phyloP scores from a whole-genome alignment of 1,139 yeast genomes.

The Nakaseomyces glabratus region DNA sequence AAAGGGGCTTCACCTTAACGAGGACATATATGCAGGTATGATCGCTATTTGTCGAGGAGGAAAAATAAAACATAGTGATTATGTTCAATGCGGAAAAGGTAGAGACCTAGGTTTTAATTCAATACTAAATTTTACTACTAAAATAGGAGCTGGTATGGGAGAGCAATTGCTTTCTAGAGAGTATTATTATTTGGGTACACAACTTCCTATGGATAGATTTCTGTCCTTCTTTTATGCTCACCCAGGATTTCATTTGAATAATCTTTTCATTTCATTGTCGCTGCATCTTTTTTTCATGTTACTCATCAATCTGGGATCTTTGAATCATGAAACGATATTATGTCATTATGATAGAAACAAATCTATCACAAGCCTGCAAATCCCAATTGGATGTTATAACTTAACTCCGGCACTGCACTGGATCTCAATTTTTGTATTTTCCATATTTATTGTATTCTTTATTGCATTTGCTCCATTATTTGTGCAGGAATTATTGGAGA shows the following conservation, averaged over 20 bases:
- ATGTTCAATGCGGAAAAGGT: conserved; percentile 86
- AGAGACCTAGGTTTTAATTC: conserved; percentile 83
- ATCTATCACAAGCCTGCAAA: conserved; percentile 51
- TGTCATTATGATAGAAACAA: conserved; percentile 48
- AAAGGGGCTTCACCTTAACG: conserved; percentile 75
- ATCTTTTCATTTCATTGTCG: conserved; percentile 67
- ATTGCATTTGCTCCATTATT: conserved; percentile 74
- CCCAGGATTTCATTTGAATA: conserved; percentile 83
- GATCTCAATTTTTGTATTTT: conserved; percentile 71
- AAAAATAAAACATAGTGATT: conserved; percentile 78
- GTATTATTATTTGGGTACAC: conserved; percentile 72
- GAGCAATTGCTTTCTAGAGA: conserved; percentile 82
- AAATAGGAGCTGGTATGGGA: conserved; percentile 94
- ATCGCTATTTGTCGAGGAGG: conserved; percentile 77
- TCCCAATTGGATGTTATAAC: conserved; percentile 69
- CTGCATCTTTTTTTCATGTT: conserved; percentile 63
- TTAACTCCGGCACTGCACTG: conserved; percentile 67
- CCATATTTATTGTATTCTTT: conserved; percentile 75
- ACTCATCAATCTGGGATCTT: conserved; percentile 57
- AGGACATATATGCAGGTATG: conserved; percentile 90
- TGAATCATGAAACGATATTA: conserved; percentile 49
- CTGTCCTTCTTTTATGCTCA: conserved; percentile 84
- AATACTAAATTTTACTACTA: conserved; percentile 73
- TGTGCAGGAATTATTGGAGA: conserved; percentile 71
- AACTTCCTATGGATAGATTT: conserved; percentile 69